Evolutionary conservation across 192 early-diverging fungal genomes (phyloP).

Genomic region (Linnemannia hyalina): DNA sequence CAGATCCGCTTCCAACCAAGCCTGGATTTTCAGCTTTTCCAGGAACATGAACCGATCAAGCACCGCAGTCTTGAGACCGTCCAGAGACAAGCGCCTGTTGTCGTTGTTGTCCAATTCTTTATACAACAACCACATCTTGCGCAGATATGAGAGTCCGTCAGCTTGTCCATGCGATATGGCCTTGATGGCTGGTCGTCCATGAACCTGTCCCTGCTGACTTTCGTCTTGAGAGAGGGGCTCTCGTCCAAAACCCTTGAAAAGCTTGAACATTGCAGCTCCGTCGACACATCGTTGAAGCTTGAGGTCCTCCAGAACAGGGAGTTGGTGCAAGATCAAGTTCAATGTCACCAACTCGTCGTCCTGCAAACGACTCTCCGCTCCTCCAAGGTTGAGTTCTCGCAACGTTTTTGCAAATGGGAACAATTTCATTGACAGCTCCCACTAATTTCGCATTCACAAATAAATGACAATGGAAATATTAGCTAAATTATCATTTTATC

Average conservation of each 20-base stretch:
- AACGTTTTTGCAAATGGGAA: slow-evolving; percentile 35
- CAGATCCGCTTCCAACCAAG: background rate
- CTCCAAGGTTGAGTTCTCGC: slow-evolving; percentile 16
- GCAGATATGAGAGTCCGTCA: background rate
- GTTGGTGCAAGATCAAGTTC: slow-evolving; percentile 10
- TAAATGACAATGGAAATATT: background rate
- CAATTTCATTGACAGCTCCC: background rate
- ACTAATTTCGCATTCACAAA: background rate
- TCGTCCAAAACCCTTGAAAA: background rate
- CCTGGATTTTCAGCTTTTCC: background rate
- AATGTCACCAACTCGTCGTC: background rate
- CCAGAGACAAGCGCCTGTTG: background rate
- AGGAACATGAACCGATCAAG: background rate
- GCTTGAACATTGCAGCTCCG: background rate
- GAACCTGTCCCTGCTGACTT: background rate
- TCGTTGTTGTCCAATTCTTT: too few relatives aligned
- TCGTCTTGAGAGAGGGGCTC: background rate
- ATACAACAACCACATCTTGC: background rate
- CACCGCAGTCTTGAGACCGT: background rate
- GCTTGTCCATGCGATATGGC: background rate
- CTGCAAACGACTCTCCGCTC: background rate
- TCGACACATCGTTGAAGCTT: slow-evolving; percentile 20
- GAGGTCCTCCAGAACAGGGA: slow-evolving; percentile 16
- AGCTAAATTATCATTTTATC: background rate
- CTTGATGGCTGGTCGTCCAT: background rate